phyloP scores from a whole-genome alignment of 1,139 yeast genomes.

The Schwanniomyces etchellsii region DNA sequence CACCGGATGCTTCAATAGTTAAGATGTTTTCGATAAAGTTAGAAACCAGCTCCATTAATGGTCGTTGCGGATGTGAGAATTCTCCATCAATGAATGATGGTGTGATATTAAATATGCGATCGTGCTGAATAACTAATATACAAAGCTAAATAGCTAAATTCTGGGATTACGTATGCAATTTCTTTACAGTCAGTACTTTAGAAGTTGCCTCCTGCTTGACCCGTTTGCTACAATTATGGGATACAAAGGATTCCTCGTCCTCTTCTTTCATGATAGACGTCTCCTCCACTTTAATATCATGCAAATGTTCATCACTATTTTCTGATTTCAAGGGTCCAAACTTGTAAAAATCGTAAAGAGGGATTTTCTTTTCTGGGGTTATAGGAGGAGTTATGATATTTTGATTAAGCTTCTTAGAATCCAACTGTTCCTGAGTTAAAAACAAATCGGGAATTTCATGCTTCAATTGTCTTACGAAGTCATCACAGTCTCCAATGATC shows the following conservation, averaged over 20 bases:
- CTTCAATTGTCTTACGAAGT: conserved; percentile 57
- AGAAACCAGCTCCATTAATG: conserved; percentile 26
- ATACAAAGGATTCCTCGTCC: background rate
- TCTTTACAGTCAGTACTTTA: background rate
- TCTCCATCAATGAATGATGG: background rate
- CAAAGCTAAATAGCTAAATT: conserved; percentile 1
- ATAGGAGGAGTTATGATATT: conserved; percentile 8
- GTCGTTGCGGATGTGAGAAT: background rate
- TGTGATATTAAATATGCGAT: background rate
- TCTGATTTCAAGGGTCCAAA: background rate
- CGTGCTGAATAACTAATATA: conserved; percentile 1
- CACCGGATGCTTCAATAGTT: conserved; percentile 13
- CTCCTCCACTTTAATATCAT: too few species aligned
- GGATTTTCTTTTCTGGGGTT: conserved; percentile 2
- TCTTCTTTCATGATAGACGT: background rate
- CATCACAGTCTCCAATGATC: conserved; percentile 75
- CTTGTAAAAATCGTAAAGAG: background rate
- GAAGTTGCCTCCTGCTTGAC: background rate
- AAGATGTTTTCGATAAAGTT: conserved; percentile 23
- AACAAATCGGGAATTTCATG: conserved; percentile 53
- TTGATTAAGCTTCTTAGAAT: conserved; percentile 34
- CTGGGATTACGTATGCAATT: background rate
- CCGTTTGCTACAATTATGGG: background rate
- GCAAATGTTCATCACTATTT: background rate
- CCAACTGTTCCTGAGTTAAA: conserved; percentile 47